Conservation (phyloP, 805 yeast species). For the Candida sithepensis region DNA sequence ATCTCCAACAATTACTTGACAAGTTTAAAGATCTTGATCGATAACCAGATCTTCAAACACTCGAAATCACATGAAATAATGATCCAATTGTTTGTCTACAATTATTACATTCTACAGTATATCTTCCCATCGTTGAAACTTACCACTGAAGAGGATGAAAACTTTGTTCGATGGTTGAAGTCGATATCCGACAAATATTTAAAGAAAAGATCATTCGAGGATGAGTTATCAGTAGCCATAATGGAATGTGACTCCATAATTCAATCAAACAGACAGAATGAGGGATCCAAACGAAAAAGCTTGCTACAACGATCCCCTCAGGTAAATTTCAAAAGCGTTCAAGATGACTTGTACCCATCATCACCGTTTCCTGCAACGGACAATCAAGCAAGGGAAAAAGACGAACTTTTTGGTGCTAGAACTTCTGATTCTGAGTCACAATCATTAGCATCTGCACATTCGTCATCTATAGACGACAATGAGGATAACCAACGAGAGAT, state of each 20-base stretch:
- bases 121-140: constrained; percentile 11
- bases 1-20: constrained; percentile 20
- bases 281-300: background rate
- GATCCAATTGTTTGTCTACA: constrained; percentile 18
- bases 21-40: constrained; percentile 12
- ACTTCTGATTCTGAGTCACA: background rate
- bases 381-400: background rate
- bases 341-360: constrained; percentile 14
- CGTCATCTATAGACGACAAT: background rate
- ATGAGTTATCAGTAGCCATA: constrained; percentile 14
- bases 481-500: background rate
- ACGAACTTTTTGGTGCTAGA: background rate
- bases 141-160: constrained; percentile 14
- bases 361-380: background rate
- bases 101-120: constrained; percentile 17
- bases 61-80: constrained; percentile 18
- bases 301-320: background rate
- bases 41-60: constrained; percentile 11
- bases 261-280: background rate
- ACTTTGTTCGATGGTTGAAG: constrained; percentile 11
- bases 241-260: constrained; percentile 14
- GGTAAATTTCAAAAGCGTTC: constrained; percentile 1
- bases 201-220: constrained; percentile 7
- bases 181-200: constrained; percentile 10
- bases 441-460: background rate